Evolutionary conservation across 1,284 basidiomycete genomes (phyloP).

Genomic region (Ustilago cynodontis): DNA sequence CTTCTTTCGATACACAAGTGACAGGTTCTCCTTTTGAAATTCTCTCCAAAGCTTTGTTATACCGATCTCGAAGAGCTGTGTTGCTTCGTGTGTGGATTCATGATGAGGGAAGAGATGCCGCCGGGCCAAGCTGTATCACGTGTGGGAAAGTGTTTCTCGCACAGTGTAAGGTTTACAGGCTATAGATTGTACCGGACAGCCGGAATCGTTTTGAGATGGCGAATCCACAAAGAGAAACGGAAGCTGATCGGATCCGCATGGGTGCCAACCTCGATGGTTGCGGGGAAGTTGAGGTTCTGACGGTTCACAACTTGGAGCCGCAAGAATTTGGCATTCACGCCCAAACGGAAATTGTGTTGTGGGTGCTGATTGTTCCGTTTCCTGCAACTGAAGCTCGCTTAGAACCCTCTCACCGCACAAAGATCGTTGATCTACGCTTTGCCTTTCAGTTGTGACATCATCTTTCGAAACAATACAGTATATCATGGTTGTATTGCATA

Average conservation of each 20-base stretch:
- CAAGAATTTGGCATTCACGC: no score
- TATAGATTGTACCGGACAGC: background rate
- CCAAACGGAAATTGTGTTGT: no score
- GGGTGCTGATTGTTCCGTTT: no score
- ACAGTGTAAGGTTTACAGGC: no score
- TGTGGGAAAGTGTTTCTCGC: background rate
- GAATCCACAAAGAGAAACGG: background rate
- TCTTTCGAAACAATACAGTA: no score
- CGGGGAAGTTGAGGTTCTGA: background rate
- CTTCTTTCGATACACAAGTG: constrained; percentile 19
- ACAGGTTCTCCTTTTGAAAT: background rate
- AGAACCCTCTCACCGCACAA: no score
- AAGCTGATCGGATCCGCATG: background rate
- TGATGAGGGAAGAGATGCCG: background rate
- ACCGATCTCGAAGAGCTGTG: background rate
- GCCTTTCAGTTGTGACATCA: no score
- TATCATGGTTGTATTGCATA: no score
- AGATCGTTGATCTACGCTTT: no score
- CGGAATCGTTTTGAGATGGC: background rate
- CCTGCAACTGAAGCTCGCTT: no score
- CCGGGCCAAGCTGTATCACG: background rate
- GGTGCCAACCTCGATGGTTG: background rate
- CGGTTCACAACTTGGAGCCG: background rate
- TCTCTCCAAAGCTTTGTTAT: constrained; percentile 2
- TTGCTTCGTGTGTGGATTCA: background rate